Conservation (phyloP, 2,329 filamentous ascomycete genomes). For the Talaromyces atroroseus region DNA sequence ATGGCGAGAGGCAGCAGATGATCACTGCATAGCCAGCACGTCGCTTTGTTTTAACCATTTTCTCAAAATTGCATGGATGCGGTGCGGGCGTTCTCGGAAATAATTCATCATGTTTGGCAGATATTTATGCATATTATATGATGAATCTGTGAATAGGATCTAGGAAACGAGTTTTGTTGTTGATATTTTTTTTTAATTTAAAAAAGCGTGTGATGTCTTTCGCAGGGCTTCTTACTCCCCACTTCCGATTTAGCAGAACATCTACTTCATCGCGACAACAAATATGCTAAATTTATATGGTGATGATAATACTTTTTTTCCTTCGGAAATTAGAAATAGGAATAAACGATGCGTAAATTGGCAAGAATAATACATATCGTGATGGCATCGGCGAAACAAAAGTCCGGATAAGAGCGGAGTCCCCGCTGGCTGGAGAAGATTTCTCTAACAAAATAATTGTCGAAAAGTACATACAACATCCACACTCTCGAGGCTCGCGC, state of each 20-base stretch:
- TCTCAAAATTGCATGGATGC: conserved; percentile 1
- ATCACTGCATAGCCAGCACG: conserved; percentile 21
- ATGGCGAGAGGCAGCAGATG: conserved; percentile 48
- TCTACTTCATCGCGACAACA: not conserved
- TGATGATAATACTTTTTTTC: too few relatives aligned
- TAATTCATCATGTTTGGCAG: not conserved
- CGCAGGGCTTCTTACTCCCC: too few relatives aligned
- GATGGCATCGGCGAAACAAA: conserved; percentile 18
- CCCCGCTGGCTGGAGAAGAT: conserved; percentile 9
- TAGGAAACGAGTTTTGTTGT: not conserved
- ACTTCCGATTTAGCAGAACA: not conserved
- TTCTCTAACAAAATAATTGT: conserved; percentile 3
- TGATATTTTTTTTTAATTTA: too few relatives aligned
- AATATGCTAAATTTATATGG: not conserved
- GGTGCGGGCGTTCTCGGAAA: conserved; percentile 1
- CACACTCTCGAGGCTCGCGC: not conserved
- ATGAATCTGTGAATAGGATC: not conserved
- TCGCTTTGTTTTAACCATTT: not conserved
- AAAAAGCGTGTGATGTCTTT: not conserved
- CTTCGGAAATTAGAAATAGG: too few relatives aligned
- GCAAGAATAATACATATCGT: too few relatives aligned
- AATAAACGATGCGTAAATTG: too few relatives aligned
- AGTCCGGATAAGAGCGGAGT: conserved; percentile 15
- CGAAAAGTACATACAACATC: not conserved
- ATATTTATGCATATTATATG: not conserved